Base-by-base conservation (phyloP, 768 basidiomycete genomes). In the Chiua virens region DNA sequence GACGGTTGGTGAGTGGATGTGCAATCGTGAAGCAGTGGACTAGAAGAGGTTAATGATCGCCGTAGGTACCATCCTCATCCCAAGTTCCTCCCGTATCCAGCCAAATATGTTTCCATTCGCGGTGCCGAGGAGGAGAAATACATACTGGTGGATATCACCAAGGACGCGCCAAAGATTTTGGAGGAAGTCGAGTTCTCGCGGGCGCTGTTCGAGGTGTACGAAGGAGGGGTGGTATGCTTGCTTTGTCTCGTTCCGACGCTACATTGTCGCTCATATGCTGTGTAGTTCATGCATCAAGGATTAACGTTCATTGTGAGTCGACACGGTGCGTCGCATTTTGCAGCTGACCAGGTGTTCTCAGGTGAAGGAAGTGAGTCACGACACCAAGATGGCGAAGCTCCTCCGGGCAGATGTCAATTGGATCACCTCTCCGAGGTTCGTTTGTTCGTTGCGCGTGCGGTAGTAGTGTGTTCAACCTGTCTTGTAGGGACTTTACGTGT, bases 221-320 rank as follows among this genome's bases (percentile, higher is more conserved):
- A 94, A 70, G 93, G 92, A 13, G 92, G 85, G 5, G 83, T 95
- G 54, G 89, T 89, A 66, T 18, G 56, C 75, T 73, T 28, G 8
- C 38, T 49, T 59, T 34, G 10, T 50, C 35, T 38, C 43, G 18
- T 25, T 38, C 27, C 21, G 13, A 14, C 5, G 20, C 22, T 17
- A 27, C 27, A 17, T 36, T 15, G 5, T 40, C 17, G 36, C 56
- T 57, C 18, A 67, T 30, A 11, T 32, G 11, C 21, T 17, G 30
- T 27, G 14, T 45, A 92, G 87, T 96, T 90, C 68, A 82, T 95
- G 69, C 92, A 94, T 61, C 92, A 93, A 72, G 92, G 93, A 4
- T 56, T 84, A 53, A 83, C 89, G 0, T 94, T 83, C 65, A 75
- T 94, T 39, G 91, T 90, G 55, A 60, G 79, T 65, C 18, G 27